Conservation (phyloP, 495 filamentous ascomycete genomes). For the Neurospora cerealis region DNA sequence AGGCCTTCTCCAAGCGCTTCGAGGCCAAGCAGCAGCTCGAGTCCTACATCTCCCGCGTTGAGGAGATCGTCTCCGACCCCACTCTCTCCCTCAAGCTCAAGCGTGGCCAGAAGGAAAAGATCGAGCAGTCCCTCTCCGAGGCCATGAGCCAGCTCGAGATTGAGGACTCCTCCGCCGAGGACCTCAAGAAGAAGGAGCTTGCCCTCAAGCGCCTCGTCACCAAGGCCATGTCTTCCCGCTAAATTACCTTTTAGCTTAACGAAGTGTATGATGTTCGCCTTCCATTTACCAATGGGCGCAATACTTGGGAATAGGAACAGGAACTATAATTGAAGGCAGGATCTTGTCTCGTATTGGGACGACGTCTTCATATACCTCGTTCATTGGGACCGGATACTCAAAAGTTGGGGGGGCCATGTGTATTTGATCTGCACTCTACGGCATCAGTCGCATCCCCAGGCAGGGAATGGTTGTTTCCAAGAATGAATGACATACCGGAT, state of each 20-base stretch:
- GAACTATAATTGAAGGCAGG: constrained; percentile 13
- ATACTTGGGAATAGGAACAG: constrained; percentile 9
- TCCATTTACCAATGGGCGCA: constrained; percentile 23
- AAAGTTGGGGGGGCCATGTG: constrained; percentile 14
- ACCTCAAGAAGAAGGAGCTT: constrained; percentile 99
- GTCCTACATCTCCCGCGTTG: constrained; percentile 96
- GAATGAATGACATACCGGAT: constrained; percentile 19
- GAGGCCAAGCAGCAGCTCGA: constrained; percentile 98
- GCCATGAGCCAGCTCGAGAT: constrained; percentile 42
- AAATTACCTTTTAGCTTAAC: constrained; percentile 31
- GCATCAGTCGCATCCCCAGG: constrained; percentile 15
- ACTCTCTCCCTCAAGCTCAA: constrained; percentile 94
- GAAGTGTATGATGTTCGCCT: constrained; percentile 16
- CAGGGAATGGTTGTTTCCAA: constrained; percentile 24
- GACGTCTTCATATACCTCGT: constrained; percentile 24
- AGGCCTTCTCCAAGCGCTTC: constrained; percentile 98
- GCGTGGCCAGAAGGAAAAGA: constrained; percentile 98
- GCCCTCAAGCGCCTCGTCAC: constrained; percentile 96
- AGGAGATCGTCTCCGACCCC: constrained; percentile 96
- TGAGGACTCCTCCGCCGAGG: constrained; percentile 70
- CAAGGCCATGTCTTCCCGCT: constrained; percentile 89
- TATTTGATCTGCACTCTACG: constrained; percentile 20
- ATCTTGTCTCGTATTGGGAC: constrained; percentile 14
- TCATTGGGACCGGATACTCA: constrained; percentile 13
- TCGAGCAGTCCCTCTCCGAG: constrained; percentile 68